Evolutionary conservation across 768 basidiomycete species (phyloP), one percentile per base, ranked within the genome.

Genomic region (Lactarius trivialis): DNA sequence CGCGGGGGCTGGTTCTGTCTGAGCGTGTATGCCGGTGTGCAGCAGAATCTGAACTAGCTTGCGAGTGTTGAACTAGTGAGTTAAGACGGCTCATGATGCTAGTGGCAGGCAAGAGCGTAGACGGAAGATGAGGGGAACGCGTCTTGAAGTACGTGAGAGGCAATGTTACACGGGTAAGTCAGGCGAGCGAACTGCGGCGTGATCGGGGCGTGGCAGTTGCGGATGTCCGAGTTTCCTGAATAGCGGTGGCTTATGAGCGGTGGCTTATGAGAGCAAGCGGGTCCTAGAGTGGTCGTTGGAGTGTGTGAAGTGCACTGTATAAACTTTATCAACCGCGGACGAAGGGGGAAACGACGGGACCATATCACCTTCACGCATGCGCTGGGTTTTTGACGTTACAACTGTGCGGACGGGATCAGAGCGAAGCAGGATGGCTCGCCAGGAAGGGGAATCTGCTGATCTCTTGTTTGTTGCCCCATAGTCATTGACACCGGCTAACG

Each of bases 401-500:
- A 26, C 52, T 63, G 36, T 59, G 37, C 60, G 57, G 62, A 63
- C 62, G 62, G 58, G 54, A 63, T 63, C 62, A 63, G 54, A 55
- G 62, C 64, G 61, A 65, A 65, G 64, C 51, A 64, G 39, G 45
- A 52, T 58, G 58, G 32, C 49, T 36, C 52, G 56, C 57, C 63
- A 52, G 34, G 65, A 64, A 66, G 63, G 62, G 65, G 62, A 59
- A 66, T 66, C 58, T 66, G 65, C 53, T 65, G 58, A 66, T 66
- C 65, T 50, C 63, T 50, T 60, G 65, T 65, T 64, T 55, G 63
- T 64, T 52, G 65, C 63, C 63, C 58, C 58, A 67, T 55, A 37
- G 61, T 64, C 64, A 63, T 65, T 66, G 65, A 67, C 65, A 67
- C 65, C 65, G 65, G 65, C 65, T 67, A 58, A 64, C 34, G 56